Evolutionary conservation across 495 filamentous ascomycete genomes (phyloP), one percentile per base, ranked within the genome.

Genomic region (Penicillium manginii): DNA sequence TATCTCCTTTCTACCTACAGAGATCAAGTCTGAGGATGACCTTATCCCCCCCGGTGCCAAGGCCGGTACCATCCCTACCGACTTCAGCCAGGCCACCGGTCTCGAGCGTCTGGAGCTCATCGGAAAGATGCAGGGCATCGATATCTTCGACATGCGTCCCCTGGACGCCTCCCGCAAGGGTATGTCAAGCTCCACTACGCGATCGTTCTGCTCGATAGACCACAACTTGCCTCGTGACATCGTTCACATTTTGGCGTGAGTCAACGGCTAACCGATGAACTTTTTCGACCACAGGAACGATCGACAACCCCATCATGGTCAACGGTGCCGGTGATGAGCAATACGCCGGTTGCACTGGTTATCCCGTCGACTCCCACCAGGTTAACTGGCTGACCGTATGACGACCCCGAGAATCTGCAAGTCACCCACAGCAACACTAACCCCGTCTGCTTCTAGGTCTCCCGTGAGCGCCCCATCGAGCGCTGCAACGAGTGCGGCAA

Each of bases 91-190:
- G 75, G 80, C 93, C 45, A 98, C 94, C 62, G 94, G 94, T 85
- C 83, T 99, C 51, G 94, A 99, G 83, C 93, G 94, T 79, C 85
- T 99, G 67, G 94, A 99, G 77, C 93, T 99, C 67, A 81, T 98
- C 77, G 94, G 94, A 76, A 99, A 99, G 85, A 96, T 97, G 88
- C 90, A 98, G 82, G 91, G 94, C 64, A 82, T 99, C 61, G 94
- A 99, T 75, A 82, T 98, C 71, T 99, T 98, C 79, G 96, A 99
- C 77, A 96, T 97, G 93, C 88, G 86, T 77, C 96, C 94, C 45
- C 83, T 99, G 61, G 93, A 97, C 80, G 84, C 94, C 35, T 93
- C 89, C 63, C 86, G 94, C 59, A 86, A 85, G 81, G 92, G 91
- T 91, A 78, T 56, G 84, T 70, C 9, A 31, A 54, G 43, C 17